Evolutionary conservation across 306 rosid genomes (phyloP).

Genomic region (Medicago arabica): DNA sequence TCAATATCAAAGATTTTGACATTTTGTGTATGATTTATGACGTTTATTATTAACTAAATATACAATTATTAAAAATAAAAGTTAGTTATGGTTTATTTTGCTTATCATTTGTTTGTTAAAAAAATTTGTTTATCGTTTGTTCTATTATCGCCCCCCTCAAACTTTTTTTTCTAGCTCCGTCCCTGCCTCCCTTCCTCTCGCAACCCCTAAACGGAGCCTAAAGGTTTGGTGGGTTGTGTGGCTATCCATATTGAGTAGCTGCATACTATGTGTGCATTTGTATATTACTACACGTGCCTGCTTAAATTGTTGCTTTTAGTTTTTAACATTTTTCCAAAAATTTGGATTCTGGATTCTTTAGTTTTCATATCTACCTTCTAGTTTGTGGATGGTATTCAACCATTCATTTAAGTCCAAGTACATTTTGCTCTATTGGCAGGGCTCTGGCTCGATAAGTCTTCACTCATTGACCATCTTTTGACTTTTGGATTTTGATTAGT

Average conservation of each 20-base stretch:
- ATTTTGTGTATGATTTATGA: too few species aligned
- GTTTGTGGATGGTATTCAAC: neutral
- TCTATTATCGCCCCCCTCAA: too few species aligned
- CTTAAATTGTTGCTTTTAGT: constrained; percentile 4
- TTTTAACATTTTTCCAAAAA: neutral
- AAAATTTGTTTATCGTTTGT: too few species aligned
- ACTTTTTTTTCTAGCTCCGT: too few species aligned
- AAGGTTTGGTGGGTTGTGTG: neutral
- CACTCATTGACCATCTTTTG: neutral
- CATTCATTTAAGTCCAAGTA: neutral
- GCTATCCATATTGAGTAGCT: constrained; percentile 11
- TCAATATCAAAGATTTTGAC: too few species aligned
- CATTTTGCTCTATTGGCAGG: neutral
- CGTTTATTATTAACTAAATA: too few species aligned
- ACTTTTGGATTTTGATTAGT: neutral
- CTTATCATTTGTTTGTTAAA: too few species aligned
- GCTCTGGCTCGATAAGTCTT: neutral
- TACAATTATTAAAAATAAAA: too few species aligned
- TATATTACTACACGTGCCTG: neutral
- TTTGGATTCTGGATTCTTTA: neutral
- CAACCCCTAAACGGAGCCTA: neutral
- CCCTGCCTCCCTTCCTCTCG: neutral
- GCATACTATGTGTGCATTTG: neutral
- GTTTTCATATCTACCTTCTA: neutral
- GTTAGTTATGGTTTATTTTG: too few species aligned